These are phyloP conservation scores for Pholiota adiposa DNA, from an alignment of 1,284 basidiomycete genomes.

Conservation along the genomic window DNA sequence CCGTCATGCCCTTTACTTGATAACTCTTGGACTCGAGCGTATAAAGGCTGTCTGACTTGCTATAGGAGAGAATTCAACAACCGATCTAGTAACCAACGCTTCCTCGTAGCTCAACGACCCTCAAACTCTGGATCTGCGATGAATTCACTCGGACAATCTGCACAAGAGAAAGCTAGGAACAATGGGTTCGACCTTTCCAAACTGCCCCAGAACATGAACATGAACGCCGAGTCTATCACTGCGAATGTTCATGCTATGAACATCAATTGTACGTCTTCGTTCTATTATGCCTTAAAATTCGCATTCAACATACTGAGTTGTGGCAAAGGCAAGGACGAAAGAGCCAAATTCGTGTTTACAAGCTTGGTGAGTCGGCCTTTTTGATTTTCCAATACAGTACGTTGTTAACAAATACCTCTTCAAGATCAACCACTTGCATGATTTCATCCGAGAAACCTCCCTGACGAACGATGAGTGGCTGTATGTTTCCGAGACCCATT, in stretches of 20 bases:
- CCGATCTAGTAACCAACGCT: not conserved
- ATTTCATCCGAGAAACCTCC: conserved; percentile 72
- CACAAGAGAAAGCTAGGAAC: conserved; percentile 29
- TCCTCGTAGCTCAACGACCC: not conserved
- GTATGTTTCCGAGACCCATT: conserved; percentile 23
- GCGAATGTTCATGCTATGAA: conserved; percentile 43
- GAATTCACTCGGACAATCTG: conserved; percentile 16
- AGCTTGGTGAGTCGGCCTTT: conserved; percentile 34
- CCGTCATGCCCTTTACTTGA: conserved; percentile 8
- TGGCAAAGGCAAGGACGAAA: conserved; percentile 40
- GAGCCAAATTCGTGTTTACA: conserved; percentile 45
- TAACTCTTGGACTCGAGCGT: not conserved
- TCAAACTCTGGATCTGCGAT: not conserved
- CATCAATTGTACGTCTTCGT: conserved; percentile 37
- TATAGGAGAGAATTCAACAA: not conserved
- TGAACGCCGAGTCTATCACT: conserved; percentile 44
- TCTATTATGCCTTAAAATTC: conserved; percentile 1
- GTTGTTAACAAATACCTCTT: not conserved
- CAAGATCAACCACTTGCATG: conserved; percentile 65
- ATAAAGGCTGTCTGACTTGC: not conserved
- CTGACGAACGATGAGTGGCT: conserved; percentile 89
- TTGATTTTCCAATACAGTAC: not conserved
- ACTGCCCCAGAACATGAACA: conserved; percentile 41
- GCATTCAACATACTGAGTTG: not conserved
- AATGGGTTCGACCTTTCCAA: conserved; percentile 44